Percentiles rank a stretch among this genome's conserved stretches.
These are phyloP conservation scores for Annulohypoxylon nitens DNA, from an alignment of 495 filamentous ascomycete species.

Conservation along the genomic window DNA sequence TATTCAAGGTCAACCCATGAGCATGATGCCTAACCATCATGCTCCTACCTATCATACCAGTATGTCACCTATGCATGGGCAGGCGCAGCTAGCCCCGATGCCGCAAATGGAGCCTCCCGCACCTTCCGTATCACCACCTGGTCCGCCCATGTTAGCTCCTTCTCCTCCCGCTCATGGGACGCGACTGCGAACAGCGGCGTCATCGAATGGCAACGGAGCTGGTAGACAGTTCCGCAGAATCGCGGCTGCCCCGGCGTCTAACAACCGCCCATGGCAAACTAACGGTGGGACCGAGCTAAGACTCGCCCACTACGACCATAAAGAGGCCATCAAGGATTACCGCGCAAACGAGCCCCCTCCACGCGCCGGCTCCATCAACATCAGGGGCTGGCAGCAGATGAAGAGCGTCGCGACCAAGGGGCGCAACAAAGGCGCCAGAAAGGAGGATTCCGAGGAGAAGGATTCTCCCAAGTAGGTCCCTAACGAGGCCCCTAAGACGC, in stretches of 20 bases:
- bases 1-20: conserved; percentile 24
- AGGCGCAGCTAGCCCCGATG: conserved; percentile 37
- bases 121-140: conserved; percentile 47
- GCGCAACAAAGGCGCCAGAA: conserved; percentile 43
- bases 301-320: conserved; percentile 63
- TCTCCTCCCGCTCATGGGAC: conserved; percentile 42
- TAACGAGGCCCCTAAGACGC: conserved; percentile 37
- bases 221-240: conserved; percentile 60
- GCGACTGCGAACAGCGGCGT: conserved; percentile 42
- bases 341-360: conserved; percentile 59
- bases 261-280: conserved; percentile 57
- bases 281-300: conserved; percentile 59
- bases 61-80: conserved; percentile 43
- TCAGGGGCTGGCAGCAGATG: conserved; percentile 65
- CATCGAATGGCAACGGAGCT: conserved; percentile 46
- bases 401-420: conserved; percentile 56
- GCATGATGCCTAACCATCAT: conserved; percentile 38
- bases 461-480: conserved; percentile 50
- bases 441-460: conserved; percentile 52
- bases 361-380: conserved; percentile 59
- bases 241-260: conserved; percentile 61
- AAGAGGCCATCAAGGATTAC: conserved; percentile 63
- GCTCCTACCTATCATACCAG: conserved; percentile 37
- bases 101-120: conserved; percentile 45
- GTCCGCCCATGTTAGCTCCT: conserved; percentile 32